phyloP scores from a whole-genome alignment of 1,284 basidiomycete genomes.

The Cryptococcus wingfieldii region DNA sequence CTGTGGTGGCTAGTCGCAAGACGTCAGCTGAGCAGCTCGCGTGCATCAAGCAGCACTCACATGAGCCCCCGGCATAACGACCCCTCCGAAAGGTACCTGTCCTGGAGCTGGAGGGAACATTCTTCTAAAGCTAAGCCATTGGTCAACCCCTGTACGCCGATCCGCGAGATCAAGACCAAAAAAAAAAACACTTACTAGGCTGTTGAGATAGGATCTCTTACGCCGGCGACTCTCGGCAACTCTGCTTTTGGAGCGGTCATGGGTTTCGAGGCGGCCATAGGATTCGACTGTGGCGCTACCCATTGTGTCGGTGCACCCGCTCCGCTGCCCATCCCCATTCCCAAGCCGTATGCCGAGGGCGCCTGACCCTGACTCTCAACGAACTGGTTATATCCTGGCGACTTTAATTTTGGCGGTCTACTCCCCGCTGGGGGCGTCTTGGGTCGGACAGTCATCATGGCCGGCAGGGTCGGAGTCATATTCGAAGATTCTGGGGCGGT shows the following conservation, averaged over 20 bases:
- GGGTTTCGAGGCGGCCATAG: too few relatives aligned
- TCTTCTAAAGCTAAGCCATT: neutral
- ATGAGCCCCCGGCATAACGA: neutral
- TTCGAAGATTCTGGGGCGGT: neutral
- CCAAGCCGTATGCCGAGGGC: too few relatives aligned
- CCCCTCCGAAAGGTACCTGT: neutral
- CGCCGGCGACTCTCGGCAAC: conserved; percentile 8
- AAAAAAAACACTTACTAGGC: conserved; percentile 10
- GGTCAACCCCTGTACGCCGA: neutral
- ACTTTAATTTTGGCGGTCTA: neutral
- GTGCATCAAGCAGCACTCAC: neutral
- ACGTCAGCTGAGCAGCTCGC: neutral
- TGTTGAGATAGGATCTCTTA: conserved; percentile 6
- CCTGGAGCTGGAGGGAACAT: conserved; percentile 10
- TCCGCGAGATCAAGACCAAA: neutral
- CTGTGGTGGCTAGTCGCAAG: neutral
- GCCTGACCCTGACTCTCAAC: too few relatives aligned
- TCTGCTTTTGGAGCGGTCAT: too few relatives aligned
- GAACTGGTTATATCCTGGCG: too few relatives aligned
- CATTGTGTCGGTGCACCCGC: too few relatives aligned
- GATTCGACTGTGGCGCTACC: too few relatives aligned
- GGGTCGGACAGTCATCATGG: conserved; percentile 4
- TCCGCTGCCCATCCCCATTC: too few relatives aligned
- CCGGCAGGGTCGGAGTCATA: neutral
- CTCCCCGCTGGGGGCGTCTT: neutral